Conservation (phyloP, 2,329 filamentous ascomycete genomes). For the Dissoconium aciculare region DNA sequence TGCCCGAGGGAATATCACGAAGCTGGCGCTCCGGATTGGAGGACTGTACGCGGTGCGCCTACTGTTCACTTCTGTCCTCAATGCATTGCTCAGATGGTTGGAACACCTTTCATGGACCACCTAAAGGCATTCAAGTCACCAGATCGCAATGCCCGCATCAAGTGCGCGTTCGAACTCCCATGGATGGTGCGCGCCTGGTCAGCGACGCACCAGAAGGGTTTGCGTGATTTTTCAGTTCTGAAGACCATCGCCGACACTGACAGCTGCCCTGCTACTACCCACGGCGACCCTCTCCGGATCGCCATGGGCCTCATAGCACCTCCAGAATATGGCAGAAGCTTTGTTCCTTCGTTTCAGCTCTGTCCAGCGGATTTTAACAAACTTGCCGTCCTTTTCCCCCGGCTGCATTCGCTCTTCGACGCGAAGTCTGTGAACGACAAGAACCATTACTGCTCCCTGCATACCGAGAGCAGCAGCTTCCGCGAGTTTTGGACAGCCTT, state of each 20-base stretch:
- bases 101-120: constrained; percentile 50
- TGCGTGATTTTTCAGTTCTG: constrained; percentile 52
- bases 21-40: constrained; percentile 60
- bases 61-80: constrained; percentile 69
- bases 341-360: too few relatives aligned
- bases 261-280: constrained; percentile 42
- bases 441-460: too few relatives aligned
- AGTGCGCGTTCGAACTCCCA: constrained; percentile 65
- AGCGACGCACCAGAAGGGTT: constrained; percentile 56
- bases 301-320: constrained; percentile 48
- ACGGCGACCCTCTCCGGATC: constrained; percentile 54
- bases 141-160: constrained; percentile 41
- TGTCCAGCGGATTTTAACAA: too few relatives aligned
- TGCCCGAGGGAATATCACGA: constrained; percentile 30
- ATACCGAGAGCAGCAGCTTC: too few relatives aligned
- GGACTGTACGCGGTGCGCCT: constrained; percentile 55
- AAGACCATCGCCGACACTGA: constrained; percentile 52
- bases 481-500: too few relatives aligned
- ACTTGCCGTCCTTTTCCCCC: too few relatives aligned
- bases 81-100: constrained; percentile 60
- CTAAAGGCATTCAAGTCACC: constrained; percentile 50
- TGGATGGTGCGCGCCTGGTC: constrained; percentile 81
- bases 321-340: too few relatives aligned
- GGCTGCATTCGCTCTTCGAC: too few relatives aligned
- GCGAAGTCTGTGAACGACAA: too few relatives aligned